phyloP scores from a whole-genome alignment of 2,329 filamentous ascomycete species.

The Fusarium chaquense region DNA sequence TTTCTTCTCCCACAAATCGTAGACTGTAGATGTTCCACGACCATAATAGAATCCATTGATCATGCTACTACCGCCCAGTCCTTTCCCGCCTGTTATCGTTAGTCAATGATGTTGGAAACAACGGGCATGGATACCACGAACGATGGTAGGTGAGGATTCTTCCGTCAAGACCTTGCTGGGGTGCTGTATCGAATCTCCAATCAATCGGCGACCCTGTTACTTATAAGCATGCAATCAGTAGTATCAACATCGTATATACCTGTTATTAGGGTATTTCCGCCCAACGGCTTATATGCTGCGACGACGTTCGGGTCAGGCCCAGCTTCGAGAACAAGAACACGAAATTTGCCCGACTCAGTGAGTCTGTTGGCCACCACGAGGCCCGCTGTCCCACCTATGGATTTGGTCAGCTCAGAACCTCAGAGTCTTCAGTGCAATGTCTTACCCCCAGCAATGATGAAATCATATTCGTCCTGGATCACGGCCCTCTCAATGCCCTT shows the following conservation, averaged over 20 bases:
- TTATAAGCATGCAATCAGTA: accelerated
- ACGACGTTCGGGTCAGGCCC: constrained; percentile 16
- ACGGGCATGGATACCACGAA: accelerated
- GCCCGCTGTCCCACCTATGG: constrained; percentile 7
- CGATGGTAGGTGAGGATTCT: constrained; percentile 23
- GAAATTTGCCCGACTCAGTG: constrained; percentile 21
- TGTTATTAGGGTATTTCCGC: constrained; percentile 6
- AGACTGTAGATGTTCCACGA: constrained; percentile 15
- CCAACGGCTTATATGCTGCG: constrained; percentile 8
- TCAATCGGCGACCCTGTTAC: neutral
- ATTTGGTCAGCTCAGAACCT: accelerated
- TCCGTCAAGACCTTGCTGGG: constrained; percentile 8
- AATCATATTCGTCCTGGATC: constrained; percentile 13
- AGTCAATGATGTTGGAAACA: neutral
- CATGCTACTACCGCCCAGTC: constrained; percentile 17
- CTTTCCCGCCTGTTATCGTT: neutral
- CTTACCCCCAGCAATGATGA: constrained; percentile 17
- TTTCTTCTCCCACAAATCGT: constrained; percentile 16
- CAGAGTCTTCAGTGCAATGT: accelerated
- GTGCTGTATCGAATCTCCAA: constrained; percentile 19
- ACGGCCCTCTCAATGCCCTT: constrained; percentile 10
- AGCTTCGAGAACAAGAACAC: constrained; percentile 11
- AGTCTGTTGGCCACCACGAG: constrained; percentile 20
- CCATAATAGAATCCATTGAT: constrained; percentile 27
- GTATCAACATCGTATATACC: accelerated